Evolutionary conservation across 2,329 filamentous ascomycete genomes (phyloP), one percentile per base, ranked within the genome.

Genomic region (Fusarium sp.): DNA sequence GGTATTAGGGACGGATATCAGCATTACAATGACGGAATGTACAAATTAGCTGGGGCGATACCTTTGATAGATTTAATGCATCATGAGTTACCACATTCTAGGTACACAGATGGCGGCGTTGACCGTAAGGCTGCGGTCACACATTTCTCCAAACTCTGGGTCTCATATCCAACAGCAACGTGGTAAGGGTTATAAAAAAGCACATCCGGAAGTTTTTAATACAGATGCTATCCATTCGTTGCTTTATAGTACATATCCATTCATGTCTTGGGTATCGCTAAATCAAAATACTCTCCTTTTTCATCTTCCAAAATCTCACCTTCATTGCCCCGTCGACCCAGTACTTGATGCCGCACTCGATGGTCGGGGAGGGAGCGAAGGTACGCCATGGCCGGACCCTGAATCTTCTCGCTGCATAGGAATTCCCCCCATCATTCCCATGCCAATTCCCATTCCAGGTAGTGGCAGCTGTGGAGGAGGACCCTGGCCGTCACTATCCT

Each of bases 301-400:
- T 62, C 41, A 25, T 58, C 18, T 25, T 41, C 5, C 8, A 50
- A 27, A 40, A 28, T n/a, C 53, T 30, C 34, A 20, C n/a, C 6
- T 20, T 76, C 70, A 80, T 60, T 80, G 74, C 21, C 81, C 81
- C 16, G 81, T 82, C 8, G 81, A 82, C 23, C 81, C 81, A 14
- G 81, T 83, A 73, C 81, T 83, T 12, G 81, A 82, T 14, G 80
- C 81, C 7, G 80, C 80, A 50, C 81, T 83, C 18, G 75, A 68
- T 6, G 80, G 80, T 48, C 80, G 72, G 40, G 79, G 77, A 5
- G 80, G 80, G 20, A 78, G 74, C 41, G 74, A 54, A 3, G 78
- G 75, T 28, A 75, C 61, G 7, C 62, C 63, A 30, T 78, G 74
- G 3, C 69, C 71, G 16, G 68, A 63, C 6, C 59, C 55, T 25